phyloP scores from a whole-genome alignment of 306 rosid species.

The Fragaria iinumae region DNA sequence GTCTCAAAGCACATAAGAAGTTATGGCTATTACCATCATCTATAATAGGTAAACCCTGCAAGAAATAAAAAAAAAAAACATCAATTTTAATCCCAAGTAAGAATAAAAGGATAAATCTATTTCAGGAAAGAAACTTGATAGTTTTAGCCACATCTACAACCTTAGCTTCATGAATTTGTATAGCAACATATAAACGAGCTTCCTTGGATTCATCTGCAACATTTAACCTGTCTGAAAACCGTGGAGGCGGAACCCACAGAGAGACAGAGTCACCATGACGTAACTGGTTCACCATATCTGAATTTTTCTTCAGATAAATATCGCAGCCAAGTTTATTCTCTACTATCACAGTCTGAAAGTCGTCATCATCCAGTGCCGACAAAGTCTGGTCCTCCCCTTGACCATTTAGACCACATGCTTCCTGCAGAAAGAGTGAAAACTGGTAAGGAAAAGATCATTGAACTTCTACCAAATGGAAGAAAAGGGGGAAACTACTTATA shows the following conservation, averaged over 20 bases:
- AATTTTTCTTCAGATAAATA: constrained; percentile 64
- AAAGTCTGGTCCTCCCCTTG: constrained; percentile 55
- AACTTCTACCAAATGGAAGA: background rate
- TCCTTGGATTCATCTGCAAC: constrained; percentile 78
- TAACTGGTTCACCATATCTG: constrained; percentile 52
- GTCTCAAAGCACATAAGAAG: constrained; percentile 98
- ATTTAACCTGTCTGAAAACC: constrained; percentile 85
- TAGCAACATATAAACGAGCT: constrained; percentile 75
- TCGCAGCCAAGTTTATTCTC: constrained; percentile 94
- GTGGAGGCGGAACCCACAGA: constrained; percentile 90
- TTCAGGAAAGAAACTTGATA: constrained; percentile 8
- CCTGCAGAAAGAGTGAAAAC: constrained; percentile 54
- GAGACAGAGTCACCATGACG: constrained; percentile 60
- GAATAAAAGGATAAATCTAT: background rate
- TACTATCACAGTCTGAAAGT: constrained; percentile 75
- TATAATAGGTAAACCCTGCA: constrained; percentile 71
- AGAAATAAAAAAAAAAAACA: constrained; percentile 12
- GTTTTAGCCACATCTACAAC: constrained; percentile 40
- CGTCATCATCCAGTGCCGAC: constrained; percentile 94
- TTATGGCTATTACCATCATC: constrained; percentile 93
- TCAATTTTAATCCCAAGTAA: constrained; percentile 14
- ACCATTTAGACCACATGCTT: constrained; percentile 43
- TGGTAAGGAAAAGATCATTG: background rate
- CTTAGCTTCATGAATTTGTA: constrained; percentile 92
- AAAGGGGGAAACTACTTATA: background rate